Conservation (phyloP, 2,329 filamentous ascomycete species). For the Trichoderma polysporum region DNA sequence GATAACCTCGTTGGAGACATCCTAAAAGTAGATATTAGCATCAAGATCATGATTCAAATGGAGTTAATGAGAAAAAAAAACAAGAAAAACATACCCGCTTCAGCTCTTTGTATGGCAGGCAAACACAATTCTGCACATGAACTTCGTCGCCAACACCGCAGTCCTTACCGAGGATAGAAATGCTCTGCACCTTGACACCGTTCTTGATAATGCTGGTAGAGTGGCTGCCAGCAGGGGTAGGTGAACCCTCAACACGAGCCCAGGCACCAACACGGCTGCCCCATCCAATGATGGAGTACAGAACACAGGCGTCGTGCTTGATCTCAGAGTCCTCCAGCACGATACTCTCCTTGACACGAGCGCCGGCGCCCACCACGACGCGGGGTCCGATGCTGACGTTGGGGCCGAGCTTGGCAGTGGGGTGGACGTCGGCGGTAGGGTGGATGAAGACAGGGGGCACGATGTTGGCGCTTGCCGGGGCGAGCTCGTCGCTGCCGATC, state of each 20-base stretch:
- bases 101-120: conserved; percentile 95
- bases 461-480: conserved; percentile 80
- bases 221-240: conserved; percentile 83
- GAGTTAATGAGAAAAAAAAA: too few relatives aligned
- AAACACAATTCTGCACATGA: conserved; percentile 95
- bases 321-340: conserved; percentile 94
- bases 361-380: conserved; percentile 79
- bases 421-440: conserved; percentile 84
- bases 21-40: conserved; percentile 51
- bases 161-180: conserved; percentile 96
- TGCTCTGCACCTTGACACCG: conserved; percentile 96
- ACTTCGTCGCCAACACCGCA: conserved; percentile 92
- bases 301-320: conserved; percentile 92
- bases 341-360: conserved; percentile 91
- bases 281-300: conserved; percentile 98
- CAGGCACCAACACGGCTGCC: conserved; percentile 94
- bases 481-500: conserved; percentile 72
- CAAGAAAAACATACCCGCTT: conserved; percentile 71
- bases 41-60: too few relatives aligned
- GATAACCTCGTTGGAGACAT: conserved; percentile 84
- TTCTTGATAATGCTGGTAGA: conserved; percentile 96
- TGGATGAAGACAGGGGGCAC: conserved; percentile 94
- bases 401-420: conserved; percentile 92
- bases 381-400: conserved; percentile 97
- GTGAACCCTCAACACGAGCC: conserved; percentile 95